Conservation (phyloP, 305 asterid species). For the Fraxinus sp. region DNA sequence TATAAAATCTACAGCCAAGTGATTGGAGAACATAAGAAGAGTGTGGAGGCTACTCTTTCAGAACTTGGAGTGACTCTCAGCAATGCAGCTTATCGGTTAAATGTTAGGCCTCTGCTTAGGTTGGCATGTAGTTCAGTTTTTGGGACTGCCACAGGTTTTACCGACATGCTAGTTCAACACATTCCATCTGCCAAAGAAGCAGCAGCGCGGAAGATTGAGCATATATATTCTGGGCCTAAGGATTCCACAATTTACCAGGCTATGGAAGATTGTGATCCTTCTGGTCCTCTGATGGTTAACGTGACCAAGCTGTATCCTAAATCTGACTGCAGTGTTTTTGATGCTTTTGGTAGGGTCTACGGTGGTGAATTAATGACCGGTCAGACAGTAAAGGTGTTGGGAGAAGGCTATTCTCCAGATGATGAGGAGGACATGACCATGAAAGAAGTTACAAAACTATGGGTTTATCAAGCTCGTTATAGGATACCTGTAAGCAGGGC, state of each 20-base stretch:
- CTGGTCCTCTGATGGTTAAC: conserved; percentile 92
- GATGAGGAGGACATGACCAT: conserved; percentile 99
- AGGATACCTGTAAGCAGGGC: conserved; percentile 94
- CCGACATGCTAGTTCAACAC: conserved; percentile 96
- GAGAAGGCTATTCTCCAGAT: conserved; percentile 98
- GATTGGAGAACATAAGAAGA: conserved; percentile 94
- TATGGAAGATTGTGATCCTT: conserved; percentile 79
- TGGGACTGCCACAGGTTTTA: conserved; percentile 92
- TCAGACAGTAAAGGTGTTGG: conserved; percentile 83
- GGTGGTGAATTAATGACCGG: conserved; percentile 93
- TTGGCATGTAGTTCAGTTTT: conserved; percentile 92
- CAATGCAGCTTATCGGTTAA: conserved; percentile 85
- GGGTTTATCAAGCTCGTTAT: conserved; percentile 98
- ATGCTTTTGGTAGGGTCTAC: conserved; percentile 96
- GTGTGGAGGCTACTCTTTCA: conserved; percentile 85
- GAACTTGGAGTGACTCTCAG: conserved; percentile 90
- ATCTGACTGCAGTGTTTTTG: conserved; percentile 92
- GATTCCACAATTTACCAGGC: conserved; percentile 72
- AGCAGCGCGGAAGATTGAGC: conserved; percentile 79
- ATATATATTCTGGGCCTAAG: conserved; percentile 79
- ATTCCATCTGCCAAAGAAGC: conserved; percentile 95
- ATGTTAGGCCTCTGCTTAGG: conserved; percentile 88
- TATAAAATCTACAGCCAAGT: conserved; percentile 95
- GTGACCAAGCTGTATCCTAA: conserved; percentile 90
- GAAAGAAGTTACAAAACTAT: conserved; percentile 87